These are phyloP conservation scores for Tylopilus sp. DNA, from an alignment of 768 basidiomycete species.

Conservation along the genomic window DNA sequence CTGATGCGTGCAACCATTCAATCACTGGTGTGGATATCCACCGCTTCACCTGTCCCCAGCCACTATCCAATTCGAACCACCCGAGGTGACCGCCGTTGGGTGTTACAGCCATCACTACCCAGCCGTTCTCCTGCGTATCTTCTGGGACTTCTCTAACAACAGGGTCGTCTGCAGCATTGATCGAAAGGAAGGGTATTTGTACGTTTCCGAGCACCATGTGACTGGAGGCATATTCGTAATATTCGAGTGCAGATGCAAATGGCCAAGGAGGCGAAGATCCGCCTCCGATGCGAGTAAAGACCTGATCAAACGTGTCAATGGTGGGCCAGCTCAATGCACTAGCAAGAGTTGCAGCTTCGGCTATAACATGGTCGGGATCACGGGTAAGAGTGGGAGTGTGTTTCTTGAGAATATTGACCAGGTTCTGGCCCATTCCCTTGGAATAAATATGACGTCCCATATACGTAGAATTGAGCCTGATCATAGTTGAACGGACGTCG, in stretches of 20 bases:
- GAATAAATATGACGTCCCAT: constrained; percentile 67
- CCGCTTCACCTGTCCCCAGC: constrained; percentile 35
- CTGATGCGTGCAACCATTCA: constrained; percentile 64
- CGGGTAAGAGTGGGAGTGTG: constrained; percentile 47
- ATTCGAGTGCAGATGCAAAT: constrained; percentile 42
- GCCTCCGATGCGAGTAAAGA: constrained; percentile 64
- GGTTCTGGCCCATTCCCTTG: constrained; percentile 73
- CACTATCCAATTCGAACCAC: constrained; percentile 63
- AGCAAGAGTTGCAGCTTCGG: constrained; percentile 45
- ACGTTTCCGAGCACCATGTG: constrained; percentile 57
- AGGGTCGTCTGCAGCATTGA: constrained; percentile 78
- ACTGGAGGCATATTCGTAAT: constrained; percentile 55
- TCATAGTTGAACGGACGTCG: constrained; percentile 5
- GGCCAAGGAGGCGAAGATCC: constrained; percentile 60
- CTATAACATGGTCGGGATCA: constrained; percentile 49
- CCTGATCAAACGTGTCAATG: constrained; percentile 55
- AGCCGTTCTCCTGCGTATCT: constrained; percentile 49
- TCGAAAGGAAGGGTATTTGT: constrained; percentile 68
- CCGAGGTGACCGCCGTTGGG: constrained; percentile 74
- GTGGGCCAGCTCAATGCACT: constrained; percentile 50
- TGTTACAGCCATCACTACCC: constrained; percentile 61
- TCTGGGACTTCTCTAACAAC: constrained; percentile 63
- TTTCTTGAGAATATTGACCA: constrained; percentile 52
- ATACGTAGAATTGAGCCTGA: constrained; percentile 54
- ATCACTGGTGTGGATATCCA: constrained; percentile 73